Evolutionary conservation across 192 early-diverging fungal species (phyloP).

Genomic region (Linderina pennispora): DNA sequence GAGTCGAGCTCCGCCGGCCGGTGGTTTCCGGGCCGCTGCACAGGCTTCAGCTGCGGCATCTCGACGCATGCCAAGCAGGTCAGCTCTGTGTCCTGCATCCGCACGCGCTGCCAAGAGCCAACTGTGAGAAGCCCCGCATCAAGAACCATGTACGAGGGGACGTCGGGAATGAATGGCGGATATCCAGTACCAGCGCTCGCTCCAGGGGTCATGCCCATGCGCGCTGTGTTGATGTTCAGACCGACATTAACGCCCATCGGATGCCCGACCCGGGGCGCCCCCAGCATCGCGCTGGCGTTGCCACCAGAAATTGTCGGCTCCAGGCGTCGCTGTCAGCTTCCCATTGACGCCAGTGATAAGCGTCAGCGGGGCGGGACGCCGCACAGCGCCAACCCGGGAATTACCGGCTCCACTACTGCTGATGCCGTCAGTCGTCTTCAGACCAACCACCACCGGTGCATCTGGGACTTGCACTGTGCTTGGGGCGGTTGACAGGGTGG

Average conservation of each 20-base stretch:
- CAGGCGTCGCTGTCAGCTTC: background rate
- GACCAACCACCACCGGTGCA: too few species aligned
- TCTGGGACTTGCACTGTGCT: too few species aligned
- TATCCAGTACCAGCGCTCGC: constrained; percentile 11
- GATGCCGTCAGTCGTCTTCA: too few species aligned
- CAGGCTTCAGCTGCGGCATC: constrained; percentile 39
- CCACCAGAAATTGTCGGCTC: too few species aligned
- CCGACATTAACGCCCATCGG: constrained; percentile 1
- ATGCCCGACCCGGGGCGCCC: background rate
- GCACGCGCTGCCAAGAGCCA: constrained; percentile 40
- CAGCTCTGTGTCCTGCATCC: constrained; percentile 37
- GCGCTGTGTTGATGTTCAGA: background rate
- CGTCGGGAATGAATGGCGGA: constrained; percentile 25
- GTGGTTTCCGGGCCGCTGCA: constrained; percentile 45
- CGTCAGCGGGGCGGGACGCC: constrained; percentile 32
- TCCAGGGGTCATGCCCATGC: constrained; percentile 5
- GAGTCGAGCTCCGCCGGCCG: constrained; percentile 44
- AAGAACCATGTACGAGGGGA: constrained; percentile 41
- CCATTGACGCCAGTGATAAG: constrained; percentile 10
- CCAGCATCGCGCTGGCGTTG: background rate
- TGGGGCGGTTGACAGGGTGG: background rate
- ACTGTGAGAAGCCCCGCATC: constrained; percentile 31
- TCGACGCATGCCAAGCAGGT: constrained; percentile 40
- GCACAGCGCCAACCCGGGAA: constrained; percentile 2
- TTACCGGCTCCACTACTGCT: too few species aligned